A percentile compares a stretch with the other conserved stretches of the same genome.
Conservation (phyloP, 139 green algal species). For the Tetradesmus obliquus region DNA sequence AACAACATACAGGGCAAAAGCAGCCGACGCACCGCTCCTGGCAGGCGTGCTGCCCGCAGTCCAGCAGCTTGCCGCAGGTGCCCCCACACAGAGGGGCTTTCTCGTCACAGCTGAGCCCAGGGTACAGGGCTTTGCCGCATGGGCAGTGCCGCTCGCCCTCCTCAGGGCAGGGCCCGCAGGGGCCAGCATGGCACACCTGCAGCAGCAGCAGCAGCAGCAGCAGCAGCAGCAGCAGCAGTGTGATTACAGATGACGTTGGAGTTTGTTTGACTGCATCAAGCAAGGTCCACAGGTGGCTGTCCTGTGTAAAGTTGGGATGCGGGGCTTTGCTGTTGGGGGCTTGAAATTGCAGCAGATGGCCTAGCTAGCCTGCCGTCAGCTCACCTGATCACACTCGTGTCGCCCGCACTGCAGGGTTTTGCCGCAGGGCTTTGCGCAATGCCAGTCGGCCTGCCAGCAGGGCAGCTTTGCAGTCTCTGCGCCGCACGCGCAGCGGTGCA, state of each 20-base stretch:
- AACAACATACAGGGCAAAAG: not conserved
- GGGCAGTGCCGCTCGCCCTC: constrained; percentile 76
- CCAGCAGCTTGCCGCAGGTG: constrained; percentile 86
- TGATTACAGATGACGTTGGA: not conserved
- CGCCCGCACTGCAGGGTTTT: constrained; percentile 68
- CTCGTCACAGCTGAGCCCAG: constrained; percentile 61
- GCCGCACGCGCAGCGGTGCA: constrained; percentile 64
- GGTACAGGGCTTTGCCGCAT: constrained; percentile 78
- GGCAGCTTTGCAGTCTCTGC: constrained; percentile 48
- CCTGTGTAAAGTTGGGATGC: not conserved
- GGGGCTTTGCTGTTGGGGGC: not conserved
- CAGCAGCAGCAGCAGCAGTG: not conserved
- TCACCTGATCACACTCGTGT: constrained; percentile 71
- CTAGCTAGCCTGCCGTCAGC: not conserved
- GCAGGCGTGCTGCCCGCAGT: constrained; percentile 78
- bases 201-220: not conserved
- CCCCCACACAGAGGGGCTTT: constrained; percentile 75
- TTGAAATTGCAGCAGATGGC: too few relatives aligned
- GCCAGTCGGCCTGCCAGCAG: constrained; percentile 65
- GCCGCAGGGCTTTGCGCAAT: constrained; percentile 70
- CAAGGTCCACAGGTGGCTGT: not conserved
- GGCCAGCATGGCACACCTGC: constrained; percentile 64
- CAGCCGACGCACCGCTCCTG: constrained; percentile 53
- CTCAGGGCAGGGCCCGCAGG: constrained; percentile 76
- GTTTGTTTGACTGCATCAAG: not conserved